Base-by-base conservation (phyloP, 2,329 filamentous ascomycete genomes). In the Pseudocercospora eumusae region DNA sequence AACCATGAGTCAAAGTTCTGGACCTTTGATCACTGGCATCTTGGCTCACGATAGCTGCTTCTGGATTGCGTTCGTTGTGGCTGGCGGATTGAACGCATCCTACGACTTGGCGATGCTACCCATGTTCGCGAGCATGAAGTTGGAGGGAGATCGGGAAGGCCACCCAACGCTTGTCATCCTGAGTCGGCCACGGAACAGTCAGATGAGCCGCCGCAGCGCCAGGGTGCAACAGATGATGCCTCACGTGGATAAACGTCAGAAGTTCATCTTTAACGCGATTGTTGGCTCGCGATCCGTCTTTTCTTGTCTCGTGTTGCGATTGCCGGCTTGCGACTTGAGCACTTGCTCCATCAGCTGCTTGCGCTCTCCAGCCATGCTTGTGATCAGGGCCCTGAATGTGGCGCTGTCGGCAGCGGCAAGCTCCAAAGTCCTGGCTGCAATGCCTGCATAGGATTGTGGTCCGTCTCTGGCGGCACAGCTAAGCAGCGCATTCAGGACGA, bases 251-350 rank as follows among this genome's bases (percentile, higher is more conserved):
- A 50, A 56, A 18, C 42, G 47, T 25, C 69, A 65, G 63, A 99
- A 98, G 76, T 96, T 84, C 90, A 98, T 96, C 83, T 96, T 95
- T 73, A 99, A 77, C 58, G 92, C 92, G 82, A 99, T 99, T 66
- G 82, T 95, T 11, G 95, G 95, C 76, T 82, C 80, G 47, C 76
- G 79, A 54, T 80, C 86, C 27, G 79, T 83, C 2, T 57, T 64
- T 7, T 54, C 50, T 60, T 54, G 49, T 61, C 81, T 76, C 77
- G 47, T 77, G 70, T 59, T 74, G 76, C 69, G 80, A 78, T 62
- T 73, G 72, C 73, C 68, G 69, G 70, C 75, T 78, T 67, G 75
- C 72, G 70, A 68, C 83, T 73, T 73, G 79, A 69, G 84, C 79
- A 56, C 88, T 88, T 23, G 83, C 85, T 75, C 93, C 79, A 98